Evolutionary conservation across 768 basidiomycete species (phyloP).

Genomic region (Lactarius vividus): DNA sequence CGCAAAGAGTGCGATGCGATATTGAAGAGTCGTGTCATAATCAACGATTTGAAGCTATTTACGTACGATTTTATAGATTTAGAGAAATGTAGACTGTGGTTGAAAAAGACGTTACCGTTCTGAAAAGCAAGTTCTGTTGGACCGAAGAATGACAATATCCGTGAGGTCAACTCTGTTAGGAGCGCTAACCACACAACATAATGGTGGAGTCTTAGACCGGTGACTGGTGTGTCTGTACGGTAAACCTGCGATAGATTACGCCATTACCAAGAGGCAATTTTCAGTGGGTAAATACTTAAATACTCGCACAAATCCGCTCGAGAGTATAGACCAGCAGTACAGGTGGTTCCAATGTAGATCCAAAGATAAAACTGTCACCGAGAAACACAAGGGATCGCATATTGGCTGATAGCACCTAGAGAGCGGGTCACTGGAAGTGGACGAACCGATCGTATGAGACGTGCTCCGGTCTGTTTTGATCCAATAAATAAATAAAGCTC

Average conservation of each 20-base stretch:
- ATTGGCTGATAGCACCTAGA: constrained; percentile 7
- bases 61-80: no score
- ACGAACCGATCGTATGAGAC: background rate
- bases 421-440: background rate
- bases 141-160: constrained; percentile 13
- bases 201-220: background rate
- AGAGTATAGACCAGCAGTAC: constrained; percentile 21
- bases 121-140: constrained; percentile 9
- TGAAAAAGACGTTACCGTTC: constrained; percentile 7
- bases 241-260: background rate
- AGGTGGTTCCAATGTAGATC: constrained; percentile 10
- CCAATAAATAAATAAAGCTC: no score
- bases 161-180: constrained; percentile 13
- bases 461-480: background rate
- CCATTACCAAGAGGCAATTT: background rate
- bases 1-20: constrained; percentile 16
- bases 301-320: constrained; percentile 20
- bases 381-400: constrained; percentile 23
- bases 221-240: no score
- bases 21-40: constrained; percentile 22
- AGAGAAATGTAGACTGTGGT: background rate
- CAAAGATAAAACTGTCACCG: constrained; percentile 10
- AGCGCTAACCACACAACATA: constrained; percentile 6
- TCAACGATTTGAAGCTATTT: constrained; percentile 8
- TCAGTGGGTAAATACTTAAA: background rate